Evolutionary conservation across 2,329 filamentous ascomycete species (phyloP).

Genomic region (Neofusicoccum sp.): DNA sequence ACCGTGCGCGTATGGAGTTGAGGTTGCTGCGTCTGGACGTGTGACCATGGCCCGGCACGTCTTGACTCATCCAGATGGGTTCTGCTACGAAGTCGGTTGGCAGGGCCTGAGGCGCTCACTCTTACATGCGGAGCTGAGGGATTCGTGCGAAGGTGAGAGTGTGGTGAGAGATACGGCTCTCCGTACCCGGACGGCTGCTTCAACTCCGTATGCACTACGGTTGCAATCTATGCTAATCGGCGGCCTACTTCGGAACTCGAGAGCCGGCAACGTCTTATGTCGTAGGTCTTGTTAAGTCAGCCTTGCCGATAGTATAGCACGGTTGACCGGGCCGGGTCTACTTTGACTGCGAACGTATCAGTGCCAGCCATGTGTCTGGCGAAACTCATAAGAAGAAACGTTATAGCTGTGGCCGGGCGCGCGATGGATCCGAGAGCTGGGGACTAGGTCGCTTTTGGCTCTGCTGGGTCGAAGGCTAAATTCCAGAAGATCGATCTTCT

Average conservation of each 20-base stretch:
- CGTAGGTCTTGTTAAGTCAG: neutral
- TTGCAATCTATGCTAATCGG: too few relatives aligned
- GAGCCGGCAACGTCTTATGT: neutral
- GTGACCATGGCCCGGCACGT: neutral
- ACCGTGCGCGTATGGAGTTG: too few relatives aligned
- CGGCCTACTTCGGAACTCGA: neutral
- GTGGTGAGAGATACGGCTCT: too few relatives aligned
- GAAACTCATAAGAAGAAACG: neutral
- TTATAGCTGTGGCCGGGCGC: conserved; percentile 1
- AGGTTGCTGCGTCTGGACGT: neutral
- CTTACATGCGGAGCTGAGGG: too few relatives aligned
- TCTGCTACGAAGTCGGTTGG: neutral
- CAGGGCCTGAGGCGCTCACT: too few relatives aligned
- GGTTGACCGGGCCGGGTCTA: neutral
- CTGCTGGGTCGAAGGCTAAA: neutral
- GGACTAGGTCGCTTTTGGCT: neutral
- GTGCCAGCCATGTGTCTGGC: conserved; percentile 3
- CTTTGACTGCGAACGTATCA: conserved; percentile 10
- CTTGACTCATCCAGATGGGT: neutral
- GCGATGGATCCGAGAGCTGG: neutral
- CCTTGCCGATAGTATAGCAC: neutral
- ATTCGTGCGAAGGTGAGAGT: too few relatives aligned
- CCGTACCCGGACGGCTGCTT: too few relatives aligned
- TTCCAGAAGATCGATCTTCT: neutral
- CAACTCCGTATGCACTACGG: too few relatives aligned